Base-by-base conservation (phyloP, 208 protist genomes). In the Trypanosoma rangeli region DNA sequence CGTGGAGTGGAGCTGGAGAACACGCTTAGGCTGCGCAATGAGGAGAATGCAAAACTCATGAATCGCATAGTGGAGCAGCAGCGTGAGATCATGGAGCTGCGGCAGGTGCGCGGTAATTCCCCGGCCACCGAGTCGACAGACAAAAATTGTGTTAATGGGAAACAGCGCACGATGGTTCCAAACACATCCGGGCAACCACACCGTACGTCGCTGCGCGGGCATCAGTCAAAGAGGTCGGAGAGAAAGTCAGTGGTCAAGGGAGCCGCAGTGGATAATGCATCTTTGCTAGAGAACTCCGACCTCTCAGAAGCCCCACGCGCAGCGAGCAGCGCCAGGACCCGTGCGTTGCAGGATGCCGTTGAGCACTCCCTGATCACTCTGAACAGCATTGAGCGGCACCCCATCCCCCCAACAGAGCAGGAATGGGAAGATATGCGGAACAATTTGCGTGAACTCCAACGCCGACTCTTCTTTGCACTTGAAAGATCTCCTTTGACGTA, bases 361-460 rank as follows among this genome's bases (percentile, higher is more conserved):
- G 82, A 91, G 71, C 73, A 83, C 26, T 67, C 83, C 10, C 56
- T 94, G 53, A 50, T 78, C 15, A 85, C 79, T 72, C 74, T 94
- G 37, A 81, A 79, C 57, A 64, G 68, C 13, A 67, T 94, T 57
- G 74, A 82, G 64, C 64, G 46, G 16, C 59, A 37, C 53, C 35
- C 44, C 15, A 64, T 20, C 24, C 33, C 35, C n/a, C 54, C 46
- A 66, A 73, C 37, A 55, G 13, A 22, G 20, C 39, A 55, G 59
- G 64, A 67, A 20, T 78, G 64, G 73, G 48, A 42, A 57, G 70
- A 68, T 52, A 64, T 87, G 61, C 67, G 79, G 64, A 73, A 72
- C 13, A 82, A 93, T 16, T 66, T 90, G 26, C 62, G 78, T 15
- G 81, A 84, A 26, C 26, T 88, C 0, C 84, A 88, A 58, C 69